Evolutionary conservation across 345 rosid genomes (phyloP), one percentile per base, ranked within the genome.

Genomic region (Passiflora organensis): DNA sequence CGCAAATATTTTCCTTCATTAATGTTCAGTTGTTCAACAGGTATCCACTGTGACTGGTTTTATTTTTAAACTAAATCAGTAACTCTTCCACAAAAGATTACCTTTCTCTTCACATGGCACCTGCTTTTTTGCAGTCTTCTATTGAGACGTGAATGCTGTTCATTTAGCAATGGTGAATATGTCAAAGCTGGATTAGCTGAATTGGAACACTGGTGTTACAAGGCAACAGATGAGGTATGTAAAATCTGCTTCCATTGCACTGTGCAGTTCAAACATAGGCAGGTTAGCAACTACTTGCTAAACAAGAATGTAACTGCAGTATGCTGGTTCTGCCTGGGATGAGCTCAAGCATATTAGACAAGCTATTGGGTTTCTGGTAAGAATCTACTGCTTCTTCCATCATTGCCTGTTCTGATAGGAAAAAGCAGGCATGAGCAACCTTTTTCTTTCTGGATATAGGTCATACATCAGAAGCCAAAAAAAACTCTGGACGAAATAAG

Each of bases 21-120:
- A 91, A 87, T 61, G 97, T 91, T 73, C 97, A 91, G 57, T 80
- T 91, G 38, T 91, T 91, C 70, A 91, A 91, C 83, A 91, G 96
- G 97, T 90, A 66, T 22, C 41, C 32, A 5, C 13, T 20, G n/a
- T n/a, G 45, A 45, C n/a, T 20, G 22, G 21, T 51, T 23, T 34
- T 22, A 23, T 10, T 49, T 49, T 24, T 25, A n/a, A n/a, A n/a
- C n/a, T n/a, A n/a, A n/a, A n/a, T n/a, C n/a, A n/a, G n/a, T n/a
- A n/a, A n/a, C n/a, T n/a, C n/a, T 50, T 28, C 3, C 32, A 17
- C 19, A 24, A 15, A 28, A 8, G n/a, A 8, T 14, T 16, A 18
- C 54, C 17, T 16, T 15, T 65, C 55, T 50, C 23, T 48, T 13
- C 15, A 28, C 8, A 28, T 28, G 34, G 8, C 34, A 28, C 34